phyloP scores from a whole-genome alignment of 1,284 basidiomycete species.

The Vanrija pseudolonga region DNA sequence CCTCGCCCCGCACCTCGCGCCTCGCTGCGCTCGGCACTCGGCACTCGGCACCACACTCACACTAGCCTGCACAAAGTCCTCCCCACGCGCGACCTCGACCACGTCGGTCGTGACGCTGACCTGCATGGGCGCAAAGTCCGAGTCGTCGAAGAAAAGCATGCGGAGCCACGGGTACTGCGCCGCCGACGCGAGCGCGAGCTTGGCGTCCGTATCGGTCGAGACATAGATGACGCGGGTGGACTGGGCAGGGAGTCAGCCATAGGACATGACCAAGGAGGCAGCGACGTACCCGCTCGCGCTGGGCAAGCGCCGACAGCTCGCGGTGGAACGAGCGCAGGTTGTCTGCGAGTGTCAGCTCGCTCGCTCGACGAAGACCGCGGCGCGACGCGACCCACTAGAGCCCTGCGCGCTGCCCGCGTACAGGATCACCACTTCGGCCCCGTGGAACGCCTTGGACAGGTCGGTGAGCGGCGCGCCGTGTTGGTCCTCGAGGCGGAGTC shows the following conservation, averaged over 20 bases:
- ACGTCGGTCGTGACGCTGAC: conserved; percentile 19
- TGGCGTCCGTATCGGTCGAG: conserved; percentile 42
- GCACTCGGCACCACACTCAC: no score
- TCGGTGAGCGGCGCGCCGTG: conserved; percentile 40
- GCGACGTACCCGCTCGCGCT: conserved; percentile 9
- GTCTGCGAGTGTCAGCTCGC: conserved; percentile 17
- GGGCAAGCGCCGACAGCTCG: no score
- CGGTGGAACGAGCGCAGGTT: conserved; percentile 30
- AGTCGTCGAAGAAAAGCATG: conserved; percentile 48
- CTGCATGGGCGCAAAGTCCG: conserved; percentile 46
- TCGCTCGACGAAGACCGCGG: not conserved
- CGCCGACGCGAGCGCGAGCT: conserved; percentile 24
- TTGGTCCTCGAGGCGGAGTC: conserved; percentile 45
- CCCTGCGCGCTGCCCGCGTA: conserved; percentile 46
- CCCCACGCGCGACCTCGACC: conserved; percentile 45
- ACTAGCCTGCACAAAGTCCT: conserved; percentile 49
- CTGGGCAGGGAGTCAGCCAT: conserved; percentile 4
- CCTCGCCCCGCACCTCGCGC: no score
- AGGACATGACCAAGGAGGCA: no score
- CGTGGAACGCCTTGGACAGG: conserved; percentile 34
- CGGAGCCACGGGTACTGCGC: conserved; percentile 45
- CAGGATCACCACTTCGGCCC: conserved; percentile 44
- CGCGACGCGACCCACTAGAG: conserved; percentile 25
- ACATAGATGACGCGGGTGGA: conserved; percentile 43
- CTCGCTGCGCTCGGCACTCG: not conserved